Evolutionary conservation across 768 basidiomycete genomes (phyloP), one percentile per base, ranked within the genome.

Genomic region (Russula emetica): DNA sequence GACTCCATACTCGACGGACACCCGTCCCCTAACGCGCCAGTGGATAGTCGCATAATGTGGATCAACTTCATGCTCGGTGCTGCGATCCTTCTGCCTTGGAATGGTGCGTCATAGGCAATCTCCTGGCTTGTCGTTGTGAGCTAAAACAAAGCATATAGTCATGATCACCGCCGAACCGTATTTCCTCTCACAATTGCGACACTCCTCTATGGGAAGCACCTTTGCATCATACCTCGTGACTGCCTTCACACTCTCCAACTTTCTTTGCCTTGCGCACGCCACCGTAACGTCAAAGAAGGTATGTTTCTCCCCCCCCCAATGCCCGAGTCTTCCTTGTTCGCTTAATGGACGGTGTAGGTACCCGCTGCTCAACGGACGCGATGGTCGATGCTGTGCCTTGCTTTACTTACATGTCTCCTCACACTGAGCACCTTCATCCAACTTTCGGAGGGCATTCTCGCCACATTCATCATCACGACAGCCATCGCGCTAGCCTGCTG

Each of bases 131-230:
- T 22, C 53, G 36, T 36, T 36, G 51, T 28, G 51, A 42, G 44
- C 45, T 66, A 22, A 58, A 62, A 9, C 11, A 20, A 22, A 9
- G 32, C 42, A 47, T 3, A 24, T 62, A 96, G 94, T 86, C 1
- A 77, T 94, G 71, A 94, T 97, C 28, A 96, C 91, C 36, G 92
- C 88, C 0, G 86, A 86, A 53, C 86, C 93, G 0, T 92, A 87
- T 72, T 92, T 96, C 72, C 72, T 88, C 36, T 83, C 89, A 0
- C 80, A 90, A 60, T 74, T 96, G 42, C 79, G 76, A 11, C 80
- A 78, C 22, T 88, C 90, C 2, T 72, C 83, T 0, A 69, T 88
- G 22, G 77, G 80, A 61, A 71, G 79, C 18, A 81, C 76, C 2
- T 79, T 83, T 61, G 72, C 76, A 32, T 82, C 80, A 6, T 80